These are phyloP conservation scores for Aspergillus ostianus DNA, from an alignment of 495 filamentous ascomycete genomes.

Conservation along the genomic window DNA sequence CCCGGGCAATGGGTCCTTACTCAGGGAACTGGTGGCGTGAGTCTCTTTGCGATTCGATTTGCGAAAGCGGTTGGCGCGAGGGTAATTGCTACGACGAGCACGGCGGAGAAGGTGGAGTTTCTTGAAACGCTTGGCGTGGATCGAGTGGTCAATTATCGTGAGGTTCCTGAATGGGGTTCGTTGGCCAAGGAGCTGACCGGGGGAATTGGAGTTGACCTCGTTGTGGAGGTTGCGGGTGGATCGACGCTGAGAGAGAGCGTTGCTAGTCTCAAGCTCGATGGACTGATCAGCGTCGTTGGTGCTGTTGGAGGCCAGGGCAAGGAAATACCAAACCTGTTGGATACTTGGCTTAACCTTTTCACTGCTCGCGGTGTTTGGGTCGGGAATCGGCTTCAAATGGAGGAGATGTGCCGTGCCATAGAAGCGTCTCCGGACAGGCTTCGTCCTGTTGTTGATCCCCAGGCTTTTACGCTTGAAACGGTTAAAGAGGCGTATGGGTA, in stretches of 20 bases:
- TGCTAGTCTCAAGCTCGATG: constrained; percentile 35
- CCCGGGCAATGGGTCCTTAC: constrained; percentile 59
- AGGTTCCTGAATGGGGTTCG: constrained; percentile 58
- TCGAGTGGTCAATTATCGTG: constrained; percentile 57
- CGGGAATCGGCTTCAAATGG: constrained; percentile 50
- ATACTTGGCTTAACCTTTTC: constrained; percentile 44
- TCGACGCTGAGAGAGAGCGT: constrained; percentile 29
- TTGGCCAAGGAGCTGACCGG: constrained; percentile 52
- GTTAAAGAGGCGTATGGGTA: constrained; percentile 2
- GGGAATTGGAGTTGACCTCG: constrained; percentile 52
- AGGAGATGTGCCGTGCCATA: constrained; percentile 47
- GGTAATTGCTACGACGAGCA: constrained; percentile 42
- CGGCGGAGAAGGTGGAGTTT: constrained; percentile 28
- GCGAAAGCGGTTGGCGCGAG: constrained; percentile 34
- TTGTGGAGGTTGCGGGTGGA: constrained; percentile 54
- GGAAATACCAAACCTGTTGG: constrained; percentile 44
- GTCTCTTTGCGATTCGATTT: constrained; percentile 53
- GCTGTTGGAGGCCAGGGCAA: constrained; percentile 35
- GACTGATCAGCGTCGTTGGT: constrained; percentile 43
- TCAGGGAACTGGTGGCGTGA: constrained; percentile 67
- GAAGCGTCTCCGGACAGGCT: constrained; percentile 49
- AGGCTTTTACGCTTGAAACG: not conserved
- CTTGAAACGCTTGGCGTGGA: constrained; percentile 39
- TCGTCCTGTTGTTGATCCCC: constrained; percentile 48
- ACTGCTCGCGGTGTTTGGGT: constrained; percentile 54